A percentile compares a stretch with the other conserved stretches of the same genome.
These are phyloP conservation scores for Polyplosphaeria fusca DNA, from an alignment of 495 filamentous ascomycete species.

Conservation along the genomic window DNA sequence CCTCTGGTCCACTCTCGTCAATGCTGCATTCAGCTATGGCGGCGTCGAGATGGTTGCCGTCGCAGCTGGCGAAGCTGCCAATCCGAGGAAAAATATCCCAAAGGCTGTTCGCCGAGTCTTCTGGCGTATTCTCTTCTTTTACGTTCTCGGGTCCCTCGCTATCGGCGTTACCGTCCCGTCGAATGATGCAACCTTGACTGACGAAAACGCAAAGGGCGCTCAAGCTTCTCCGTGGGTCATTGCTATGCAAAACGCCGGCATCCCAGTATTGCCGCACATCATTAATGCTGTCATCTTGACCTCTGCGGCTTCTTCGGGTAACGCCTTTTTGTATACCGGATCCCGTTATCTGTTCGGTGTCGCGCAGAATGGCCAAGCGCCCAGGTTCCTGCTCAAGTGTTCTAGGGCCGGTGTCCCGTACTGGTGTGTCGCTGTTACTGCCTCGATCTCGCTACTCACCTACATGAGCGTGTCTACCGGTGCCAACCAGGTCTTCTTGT, in stretches of 20 bases:
- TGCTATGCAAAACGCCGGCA: constrained; percentile 59
- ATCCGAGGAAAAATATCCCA: constrained; percentile 73
- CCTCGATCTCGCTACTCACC: constrained; percentile 56
- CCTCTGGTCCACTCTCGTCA: constrained; percentile 40
- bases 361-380: constrained; percentile 63
- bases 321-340: constrained; percentile 80
- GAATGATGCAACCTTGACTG: constrained; percentile 54
- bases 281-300: constrained; percentile 75
- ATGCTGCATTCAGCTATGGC: constrained; percentile 48
- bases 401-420: constrained; percentile 60
- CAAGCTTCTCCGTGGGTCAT: constrained; percentile 66
- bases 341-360: constrained; percentile 72
- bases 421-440: constrained; percentile 54
- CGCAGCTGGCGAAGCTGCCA: constrained; percentile 75
- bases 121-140: constrained; percentile 85
- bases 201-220: constrained; percentile 50
- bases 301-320: constrained; percentile 66
- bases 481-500: constrained; percentile 43
- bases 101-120: constrained; percentile 76
- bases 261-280: constrained; percentile 64
- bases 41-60: constrained; percentile 71
- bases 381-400: constrained; percentile 54
- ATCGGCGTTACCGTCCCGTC: constrained; percentile 56
- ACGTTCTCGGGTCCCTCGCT: constrained; percentile 55
- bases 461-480: constrained; percentile 58